phyloP scores from a whole-genome alignment of 1,284 basidiomycete genomes.

The Agaricales sp. region DNA sequence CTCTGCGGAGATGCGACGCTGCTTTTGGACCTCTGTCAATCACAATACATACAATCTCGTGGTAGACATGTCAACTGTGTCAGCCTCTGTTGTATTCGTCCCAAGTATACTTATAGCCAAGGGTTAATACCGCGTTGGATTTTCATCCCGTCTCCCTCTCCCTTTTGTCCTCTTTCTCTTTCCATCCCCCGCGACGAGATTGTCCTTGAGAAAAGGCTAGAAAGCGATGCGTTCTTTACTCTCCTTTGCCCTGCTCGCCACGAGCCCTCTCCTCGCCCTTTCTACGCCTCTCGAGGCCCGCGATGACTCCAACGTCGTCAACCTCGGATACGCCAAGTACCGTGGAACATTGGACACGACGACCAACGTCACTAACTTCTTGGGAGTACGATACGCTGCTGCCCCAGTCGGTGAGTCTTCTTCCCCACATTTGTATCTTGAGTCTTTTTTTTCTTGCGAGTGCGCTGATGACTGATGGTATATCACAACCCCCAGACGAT shows the following conservation, averaged over 20 bases:
- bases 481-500: neutral
- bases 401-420: slow-evolving; percentile 1
- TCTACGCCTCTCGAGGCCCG: neutral
- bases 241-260: neutral
- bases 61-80: too few species aligned
- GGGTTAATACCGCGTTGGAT: too few species aligned
- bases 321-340: neutral
- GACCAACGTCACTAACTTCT: neutral
- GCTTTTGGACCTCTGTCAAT: too few species aligned
- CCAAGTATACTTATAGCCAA: too few species aligned
- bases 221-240: neutral
- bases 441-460: neutral
- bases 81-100: too few species aligned
- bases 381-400: neutral
- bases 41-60: too few species aligned
- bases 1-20: too few species aligned
- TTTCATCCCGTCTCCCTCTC: too few species aligned
- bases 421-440: neutral
- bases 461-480: neutral
- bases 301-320: neutral
- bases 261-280: neutral
- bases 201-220: neutral
- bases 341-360: neutral
- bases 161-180: neutral
- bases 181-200: neutral